phyloP scores from a whole-genome alignment of 78 protist species.

The Dictyostelium firmibasis region DNA sequence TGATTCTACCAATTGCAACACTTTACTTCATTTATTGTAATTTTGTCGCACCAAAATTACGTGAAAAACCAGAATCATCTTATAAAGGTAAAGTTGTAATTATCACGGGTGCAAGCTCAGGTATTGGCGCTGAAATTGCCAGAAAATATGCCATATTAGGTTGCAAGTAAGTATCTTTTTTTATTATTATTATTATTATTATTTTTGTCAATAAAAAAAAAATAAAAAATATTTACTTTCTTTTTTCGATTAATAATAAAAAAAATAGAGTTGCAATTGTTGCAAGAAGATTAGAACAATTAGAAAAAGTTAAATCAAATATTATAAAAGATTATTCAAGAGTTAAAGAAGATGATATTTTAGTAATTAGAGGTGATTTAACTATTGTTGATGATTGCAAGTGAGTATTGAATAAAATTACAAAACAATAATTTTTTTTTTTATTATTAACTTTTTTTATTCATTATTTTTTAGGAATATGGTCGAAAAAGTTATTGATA shows the following conservation, averaged over 20 bases:
- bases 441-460: too few species aligned
- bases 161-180: slow-evolving; percentile 11
- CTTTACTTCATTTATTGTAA: neutral
- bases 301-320: neutral
- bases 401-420: too few species aligned
- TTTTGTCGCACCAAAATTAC: neutral
- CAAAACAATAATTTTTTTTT: too few species aligned
- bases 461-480: neutral
- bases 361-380: slow-evolving; percentile 27
- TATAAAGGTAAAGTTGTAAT: slow-evolving; percentile 58
- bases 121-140: slow-evolving; percentile 59
- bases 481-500: slow-evolving; percentile 33
- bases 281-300: slow-evolving; percentile 43
- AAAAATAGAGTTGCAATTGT: slow-evolving; percentile 48
- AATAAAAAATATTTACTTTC: too few species aligned
- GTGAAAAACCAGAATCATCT: slow-evolving; percentile 3
- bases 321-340: slow-evolving; percentile 9
- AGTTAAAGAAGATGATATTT: neutral
- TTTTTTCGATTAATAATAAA: neutral
- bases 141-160: slow-evolving; percentile 44
- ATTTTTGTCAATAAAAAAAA: neutral
- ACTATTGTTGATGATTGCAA: slow-evolving; percentile 18
- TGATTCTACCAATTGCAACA: neutral
- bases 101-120: slow-evolving; percentile 72
- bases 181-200: too few species aligned